Base-by-base conservation (phyloP, 768 basidiomycete genomes). In the Hypholoma fasciculare region DNA sequence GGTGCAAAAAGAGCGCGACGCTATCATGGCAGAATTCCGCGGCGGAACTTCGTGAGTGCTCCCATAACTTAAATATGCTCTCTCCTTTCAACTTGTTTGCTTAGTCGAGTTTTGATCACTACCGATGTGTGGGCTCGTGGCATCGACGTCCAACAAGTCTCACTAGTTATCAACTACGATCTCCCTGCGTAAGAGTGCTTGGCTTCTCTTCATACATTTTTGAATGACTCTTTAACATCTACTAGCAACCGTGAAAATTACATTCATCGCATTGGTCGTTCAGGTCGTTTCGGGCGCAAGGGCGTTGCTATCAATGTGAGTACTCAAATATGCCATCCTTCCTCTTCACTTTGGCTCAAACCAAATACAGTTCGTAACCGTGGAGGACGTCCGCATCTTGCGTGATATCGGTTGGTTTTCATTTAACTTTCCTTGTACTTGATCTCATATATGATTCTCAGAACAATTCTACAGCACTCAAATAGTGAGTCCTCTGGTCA, bases 261-360 rank as follows among this genome's bases (percentile, higher is more conserved):
- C 79, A 98, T 99, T 65, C 97, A 99, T 80, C 92, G 97, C 70
- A 98, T 98, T 71, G 97, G 97, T 74, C 94, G 97, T 61, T 97
- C 96, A 58, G 97, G 97, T 70, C 94, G 97, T 58, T 98, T 98
- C 78, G 97, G 97, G 65, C 83, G 97, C 66, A 99, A 99, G 78
- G 97, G 96, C 82, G 97, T 98, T 60, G 97, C 97, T 44, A 98
- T 99, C 78, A 99, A 98, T 76, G 96, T 97, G 69, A 43, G 89
- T 76, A 53, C 56, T 26, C 51, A 54, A 17, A 20, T 27, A 58
- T 34, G 9, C 7, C 7, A 34, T 34, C 6, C 52, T 49, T 56
- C 56, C n/a, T 50, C 26, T 50, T 49, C 34, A 17, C 17, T 51
- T 49, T 67, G 57, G 65, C 62, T 59, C 38, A 59, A 34, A 39